Conservation (phyloP, 148 eudicot genomes). For the Camellia lanceoleosa region DNA sequence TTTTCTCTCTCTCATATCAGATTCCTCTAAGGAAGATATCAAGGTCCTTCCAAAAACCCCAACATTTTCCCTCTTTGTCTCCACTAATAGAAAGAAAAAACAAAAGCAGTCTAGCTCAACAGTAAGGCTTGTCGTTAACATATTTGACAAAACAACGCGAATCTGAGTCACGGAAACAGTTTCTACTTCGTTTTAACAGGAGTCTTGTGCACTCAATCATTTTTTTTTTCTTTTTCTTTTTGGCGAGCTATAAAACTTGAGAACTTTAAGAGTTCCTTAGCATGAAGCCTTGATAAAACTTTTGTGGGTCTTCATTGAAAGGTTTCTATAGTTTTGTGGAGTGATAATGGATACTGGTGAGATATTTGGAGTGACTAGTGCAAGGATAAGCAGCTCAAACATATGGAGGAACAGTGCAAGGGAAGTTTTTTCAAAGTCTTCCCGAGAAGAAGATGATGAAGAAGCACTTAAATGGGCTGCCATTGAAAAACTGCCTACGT, state of each 20-base stretch:
- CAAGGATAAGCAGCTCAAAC: slow-evolving; percentile 12
- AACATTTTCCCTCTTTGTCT: no score
- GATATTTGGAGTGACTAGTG: slow-evolving; percentile 23
- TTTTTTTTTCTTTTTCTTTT: no score
- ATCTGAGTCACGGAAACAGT: no score
- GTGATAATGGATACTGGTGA: background rate
- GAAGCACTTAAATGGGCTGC: slow-evolving; percentile 61
- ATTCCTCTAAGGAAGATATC: no score
- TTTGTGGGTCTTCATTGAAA: background rate
- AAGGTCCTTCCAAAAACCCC: no score
- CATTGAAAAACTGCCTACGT: slow-evolving; percentile 50
- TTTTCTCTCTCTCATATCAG: no score
- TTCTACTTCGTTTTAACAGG: no score
- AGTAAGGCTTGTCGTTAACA: no score
- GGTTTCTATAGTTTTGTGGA: background rate
- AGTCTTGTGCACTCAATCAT: no score
- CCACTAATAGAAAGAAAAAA: no score
- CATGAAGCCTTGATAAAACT: background rate
- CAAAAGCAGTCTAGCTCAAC: no score
- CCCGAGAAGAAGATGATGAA: slow-evolving; percentile 51
- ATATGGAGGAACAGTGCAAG: slow-evolving; percentile 34
- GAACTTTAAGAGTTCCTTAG: background rate
- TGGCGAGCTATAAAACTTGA: background rate
- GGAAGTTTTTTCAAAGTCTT: slow-evolving; percentile 38
- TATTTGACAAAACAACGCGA: no score